phyloP scores from a whole-genome alignment of 2,329 filamentous ascomycete species.

The Fusarium chlamydosporum region DNA sequence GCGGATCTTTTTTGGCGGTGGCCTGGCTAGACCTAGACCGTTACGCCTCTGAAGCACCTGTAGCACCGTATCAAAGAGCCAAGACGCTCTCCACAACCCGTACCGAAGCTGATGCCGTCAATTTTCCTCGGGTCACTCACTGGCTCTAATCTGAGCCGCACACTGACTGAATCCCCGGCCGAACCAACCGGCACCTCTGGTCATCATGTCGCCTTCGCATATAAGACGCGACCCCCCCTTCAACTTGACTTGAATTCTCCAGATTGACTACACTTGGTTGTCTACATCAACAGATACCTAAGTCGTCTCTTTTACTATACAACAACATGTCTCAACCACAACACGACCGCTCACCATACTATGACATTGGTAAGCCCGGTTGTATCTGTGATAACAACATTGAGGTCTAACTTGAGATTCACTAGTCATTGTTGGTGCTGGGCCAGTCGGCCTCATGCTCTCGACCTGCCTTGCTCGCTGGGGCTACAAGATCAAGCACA shows the following conservation, averaged over 20 bases:
- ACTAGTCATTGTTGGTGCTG: conserved; percentile 86
- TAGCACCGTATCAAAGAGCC: conserved; percentile 18
- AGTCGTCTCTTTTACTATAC: conserved; percentile 9
- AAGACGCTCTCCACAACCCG: conserved; percentile 33
- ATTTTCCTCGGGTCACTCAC: conserved; percentile 34
- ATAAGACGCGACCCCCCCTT: conserved; percentile 39
- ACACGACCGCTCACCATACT: conserved; percentile 51
- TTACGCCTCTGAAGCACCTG: background rate
- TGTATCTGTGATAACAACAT: background rate
- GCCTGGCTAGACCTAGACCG: conserved; percentile 12
- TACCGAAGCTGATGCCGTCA: conserved; percentile 44
- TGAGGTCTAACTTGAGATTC: conserved; percentile 43
- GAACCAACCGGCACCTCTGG: conserved; percentile 31
- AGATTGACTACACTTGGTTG: conserved; percentile 22
- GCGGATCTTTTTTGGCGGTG: conserved; percentile 19
- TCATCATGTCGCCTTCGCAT: conserved; percentile 33
- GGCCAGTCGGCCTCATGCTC: conserved; percentile 88
- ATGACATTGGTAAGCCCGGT: conserved; percentile 61
- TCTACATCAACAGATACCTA: conserved; percentile 18
- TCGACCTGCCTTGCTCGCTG: conserved; percentile 90
- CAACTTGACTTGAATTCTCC: conserved; percentile 6
- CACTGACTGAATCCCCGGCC: conserved; percentile 24
- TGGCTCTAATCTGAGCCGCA: conserved; percentile 18
- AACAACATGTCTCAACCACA: conserved; percentile 40
- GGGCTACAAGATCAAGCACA: conserved; percentile 96